These are phyloP conservation scores for Jackrogersella multiformis DNA, from an alignment of 495 filamentous ascomycete genomes.

Conservation along the genomic window DNA sequence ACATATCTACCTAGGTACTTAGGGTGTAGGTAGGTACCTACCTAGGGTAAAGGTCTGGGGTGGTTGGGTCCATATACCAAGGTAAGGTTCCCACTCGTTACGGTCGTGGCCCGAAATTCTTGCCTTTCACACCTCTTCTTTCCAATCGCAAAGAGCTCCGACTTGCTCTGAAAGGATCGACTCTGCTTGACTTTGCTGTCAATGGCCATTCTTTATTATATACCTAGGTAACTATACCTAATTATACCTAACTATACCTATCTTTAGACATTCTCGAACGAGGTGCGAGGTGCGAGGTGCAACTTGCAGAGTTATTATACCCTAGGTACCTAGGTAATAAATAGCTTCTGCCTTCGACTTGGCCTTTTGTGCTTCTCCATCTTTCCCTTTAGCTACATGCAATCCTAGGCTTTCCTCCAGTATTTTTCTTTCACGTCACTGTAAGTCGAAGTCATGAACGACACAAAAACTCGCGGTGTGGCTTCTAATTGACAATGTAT, in stretches of 20 bases:
- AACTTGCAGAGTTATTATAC: slow-evolving; percentile 5
- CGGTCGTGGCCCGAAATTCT: slow-evolving; percentile 25
- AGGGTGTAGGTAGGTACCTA: not conserved
- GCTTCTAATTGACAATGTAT: slow-evolving; percentile 38
- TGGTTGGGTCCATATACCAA: slow-evolving; percentile 12
- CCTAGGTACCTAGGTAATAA: too few species aligned
- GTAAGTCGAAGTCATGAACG: slow-evolving; percentile 45
- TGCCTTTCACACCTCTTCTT: slow-evolving; percentile 21
- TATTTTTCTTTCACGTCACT: slow-evolving; percentile 42
- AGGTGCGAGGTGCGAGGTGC: slow-evolving; percentile 7
- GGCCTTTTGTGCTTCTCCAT: slow-evolving; percentile 9
- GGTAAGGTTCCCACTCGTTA: slow-evolving; percentile 16
- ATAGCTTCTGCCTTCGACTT: slow-evolving; percentile 19
- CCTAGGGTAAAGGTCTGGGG: slow-evolving; percentile 18
- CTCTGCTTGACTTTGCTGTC: slow-evolving; percentile 10
- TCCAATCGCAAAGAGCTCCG: slow-evolving; percentile 24
- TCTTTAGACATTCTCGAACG: slow-evolving; percentile 16
- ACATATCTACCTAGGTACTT: too few species aligned
- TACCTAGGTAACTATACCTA: slow-evolving; percentile 1
- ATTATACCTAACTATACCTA: slow-evolving; percentile 3
- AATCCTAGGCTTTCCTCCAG: slow-evolving; percentile 18
- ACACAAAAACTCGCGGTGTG: slow-evolving; percentile 24
- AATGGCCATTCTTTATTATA: slow-evolving; percentile 22
- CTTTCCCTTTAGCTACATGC: slow-evolving; percentile 16
- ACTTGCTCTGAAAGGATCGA: slow-evolving; percentile 22